A percentile compares a stretch with the other conserved stretches of the same genome.
Evolutionary conservation across 352 stramenopile species (phyloP).

Genomic region (Globisporangium middletonii): DNA sequence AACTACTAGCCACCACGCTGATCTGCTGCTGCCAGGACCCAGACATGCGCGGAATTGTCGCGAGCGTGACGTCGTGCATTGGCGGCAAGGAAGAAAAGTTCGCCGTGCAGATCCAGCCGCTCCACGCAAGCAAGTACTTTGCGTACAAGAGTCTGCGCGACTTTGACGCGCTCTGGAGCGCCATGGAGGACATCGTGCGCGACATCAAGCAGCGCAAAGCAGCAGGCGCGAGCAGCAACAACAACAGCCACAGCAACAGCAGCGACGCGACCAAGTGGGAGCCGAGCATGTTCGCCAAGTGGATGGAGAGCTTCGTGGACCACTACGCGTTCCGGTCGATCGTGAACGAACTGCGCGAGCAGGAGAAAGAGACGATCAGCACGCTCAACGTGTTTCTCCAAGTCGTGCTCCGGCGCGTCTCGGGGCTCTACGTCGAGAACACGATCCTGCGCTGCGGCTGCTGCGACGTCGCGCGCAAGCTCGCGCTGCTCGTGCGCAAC

Average conservation of each 20-base stretch:
- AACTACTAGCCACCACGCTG: not conserved
- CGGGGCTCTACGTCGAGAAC: conserved; percentile 48
- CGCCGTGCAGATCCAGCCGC: conserved; percentile 50
- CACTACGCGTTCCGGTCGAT: conserved; percentile 65
- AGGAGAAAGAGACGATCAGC: conserved; percentile 70
- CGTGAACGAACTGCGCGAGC: conserved; percentile 44
- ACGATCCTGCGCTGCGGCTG: conserved; percentile 46
- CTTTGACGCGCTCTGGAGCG: conserved; percentile 64
- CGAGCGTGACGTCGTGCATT: conserved; percentile 73
- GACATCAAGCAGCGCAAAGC: conserved; percentile 36
- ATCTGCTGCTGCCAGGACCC: conserved; percentile 9
- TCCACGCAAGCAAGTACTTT: conserved; percentile 49
- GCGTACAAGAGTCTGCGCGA: conserved; percentile 78
- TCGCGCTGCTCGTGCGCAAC: conserved; percentile 55
- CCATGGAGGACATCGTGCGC: conserved; percentile 45
- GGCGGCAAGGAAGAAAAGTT: conserved; percentile 77
- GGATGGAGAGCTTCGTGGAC: conserved; percentile 70
- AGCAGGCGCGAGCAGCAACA: conserved; percentile 11
- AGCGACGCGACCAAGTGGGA: conserved; percentile 8
- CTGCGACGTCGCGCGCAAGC: conserved; percentile 40
- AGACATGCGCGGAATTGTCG: conserved; percentile 60
- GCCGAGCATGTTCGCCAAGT: conserved; percentile 55
- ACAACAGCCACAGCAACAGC: conserved; percentile 15
- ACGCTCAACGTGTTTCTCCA: conserved; percentile 72
- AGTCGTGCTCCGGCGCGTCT: conserved; percentile 59